Conservation (phyloP, 352 stramenopile genomes). For the Hyaloperonospora brassicae region DNA sequence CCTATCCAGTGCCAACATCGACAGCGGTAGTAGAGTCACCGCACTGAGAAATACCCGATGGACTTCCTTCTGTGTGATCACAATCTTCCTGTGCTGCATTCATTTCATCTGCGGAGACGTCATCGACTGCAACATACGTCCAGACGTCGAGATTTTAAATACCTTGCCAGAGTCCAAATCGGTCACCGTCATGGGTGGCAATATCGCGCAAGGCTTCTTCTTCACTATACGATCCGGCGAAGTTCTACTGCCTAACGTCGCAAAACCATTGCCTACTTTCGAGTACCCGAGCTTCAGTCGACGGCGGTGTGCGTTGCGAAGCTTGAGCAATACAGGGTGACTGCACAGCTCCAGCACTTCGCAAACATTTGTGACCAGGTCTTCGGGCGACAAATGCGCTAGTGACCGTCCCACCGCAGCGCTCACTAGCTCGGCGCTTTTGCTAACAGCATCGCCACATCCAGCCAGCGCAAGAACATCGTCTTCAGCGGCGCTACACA, state of each 20-base stretch:
- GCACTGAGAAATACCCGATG: neutral
- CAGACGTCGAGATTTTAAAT: slow-evolving; percentile 57
- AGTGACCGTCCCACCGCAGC: slow-evolving; percentile 50
- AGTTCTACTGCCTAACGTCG: slow-evolving; percentile 1
- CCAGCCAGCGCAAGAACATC: slow-evolving; percentile 35
- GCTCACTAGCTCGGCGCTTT: slow-evolving; percentile 58
- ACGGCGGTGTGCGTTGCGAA: slow-evolving; percentile 65
- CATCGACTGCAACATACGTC: slow-evolving; percentile 48
- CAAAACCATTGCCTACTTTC: slow-evolving; percentile 23
- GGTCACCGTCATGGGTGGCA: slow-evolving; percentile 45
- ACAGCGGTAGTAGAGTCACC: neutral
- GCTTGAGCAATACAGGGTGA: slow-evolving; percentile 68
- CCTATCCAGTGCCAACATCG: neutral
- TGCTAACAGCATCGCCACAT: slow-evolving; percentile 16
- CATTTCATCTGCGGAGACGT: slow-evolving; percentile 7
- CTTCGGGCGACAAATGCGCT: slow-evolving; percentile 38
- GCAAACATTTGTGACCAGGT: slow-evolving; percentile 67
- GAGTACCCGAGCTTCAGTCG: slow-evolving; percentile 45
- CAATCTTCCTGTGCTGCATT: neutral
- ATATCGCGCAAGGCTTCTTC: slow-evolving; percentile 4
- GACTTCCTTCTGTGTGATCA: neutral
- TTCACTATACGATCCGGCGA: slow-evolving; percentile 2
- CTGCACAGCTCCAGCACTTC: slow-evolving; percentile 73
- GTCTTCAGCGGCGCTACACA: slow-evolving; percentile 59
- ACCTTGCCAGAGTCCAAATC: slow-evolving; percentile 66